Evolutionary conservation across 2,329 filamentous ascomycete species (phyloP).

Genomic region (Helminthosporium solani): DNA sequence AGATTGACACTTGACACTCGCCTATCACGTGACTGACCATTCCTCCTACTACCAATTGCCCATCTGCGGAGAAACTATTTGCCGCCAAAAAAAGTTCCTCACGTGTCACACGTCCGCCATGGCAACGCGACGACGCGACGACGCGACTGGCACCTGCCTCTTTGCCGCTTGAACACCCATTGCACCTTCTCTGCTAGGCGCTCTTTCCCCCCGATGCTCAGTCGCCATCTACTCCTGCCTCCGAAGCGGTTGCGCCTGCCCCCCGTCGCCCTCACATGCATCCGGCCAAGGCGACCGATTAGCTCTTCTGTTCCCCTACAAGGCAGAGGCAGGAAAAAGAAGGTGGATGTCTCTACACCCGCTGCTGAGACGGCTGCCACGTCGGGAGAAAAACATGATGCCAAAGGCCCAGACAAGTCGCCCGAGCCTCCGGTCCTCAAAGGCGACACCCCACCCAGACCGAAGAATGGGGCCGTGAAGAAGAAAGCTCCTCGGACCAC

Average conservation of each 20-base stretch:
- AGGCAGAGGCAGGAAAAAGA: conserved; percentile 1
- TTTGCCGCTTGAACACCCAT: conserved; percentile 3
- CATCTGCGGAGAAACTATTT: no score
- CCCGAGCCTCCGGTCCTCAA: no score
- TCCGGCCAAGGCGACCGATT: conserved; percentile 21
- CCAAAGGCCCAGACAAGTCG: not conserved
- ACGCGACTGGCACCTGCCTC: no score
- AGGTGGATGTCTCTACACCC: conserved; percentile 3
- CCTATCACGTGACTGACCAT: no score
- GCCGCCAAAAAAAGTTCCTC: no score
- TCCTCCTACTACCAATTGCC: no score
- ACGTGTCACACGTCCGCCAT: no score
- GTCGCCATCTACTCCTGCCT: conserved; percentile 22
- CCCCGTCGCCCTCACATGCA: conserved; percentile 24
- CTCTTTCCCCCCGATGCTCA: conserved; percentile 26
- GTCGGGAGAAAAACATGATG: not conserved
- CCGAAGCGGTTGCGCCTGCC: conserved; percentile 18
- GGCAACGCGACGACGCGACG: no score
- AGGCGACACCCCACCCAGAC: no score
- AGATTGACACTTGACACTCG: no score
- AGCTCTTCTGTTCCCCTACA: conserved; percentile 14
- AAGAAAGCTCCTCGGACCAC: no score
- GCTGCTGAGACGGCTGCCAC: not conserved
- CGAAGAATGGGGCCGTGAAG: no score
- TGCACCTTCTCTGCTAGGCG: conserved; percentile 3